Evolutionary conservation across 1,284 basidiomycete species (phyloP), one percentile per base, ranked within the genome.

Genomic region (Pterulicium gracile): DNA sequence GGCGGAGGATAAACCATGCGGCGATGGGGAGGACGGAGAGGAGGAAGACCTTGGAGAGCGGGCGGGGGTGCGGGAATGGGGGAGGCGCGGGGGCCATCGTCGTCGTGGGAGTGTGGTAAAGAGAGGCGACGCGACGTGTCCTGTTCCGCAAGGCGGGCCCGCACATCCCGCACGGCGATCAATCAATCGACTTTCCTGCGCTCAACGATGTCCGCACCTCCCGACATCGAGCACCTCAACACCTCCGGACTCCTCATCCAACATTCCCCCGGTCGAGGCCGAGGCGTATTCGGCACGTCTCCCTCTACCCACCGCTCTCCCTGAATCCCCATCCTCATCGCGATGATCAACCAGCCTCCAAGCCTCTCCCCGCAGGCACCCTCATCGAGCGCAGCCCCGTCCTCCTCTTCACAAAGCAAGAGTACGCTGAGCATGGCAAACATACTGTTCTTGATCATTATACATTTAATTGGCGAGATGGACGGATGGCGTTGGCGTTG

Each of bases 351-450:
- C n/a, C 54, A 83, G 83, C 88, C 27, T 67, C 76, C 3, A 62
- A 64, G 24, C 52, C 59, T 23, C 83, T 94, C 47, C 68, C 77
- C 7, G 66, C 74, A 1, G 72, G 79, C 14, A 85, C 81, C 0
- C 49, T 87, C 10, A 60, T 97, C 49, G 93, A 97, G 60, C 77
- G 83, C 51, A 87, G 84, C 49, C 93, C 93, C 0, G 88, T 92
- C n/a, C 68, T 96, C 7, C 67, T 96, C 4, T 79, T 95, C 55
- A 64, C 68, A 1, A 70, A 75, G 42, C 69, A 77, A 22, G 88
- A 92, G 62, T 92, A 92, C 59, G 71, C 77, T 41, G 56, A 63
- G 4, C 72, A 85, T 57, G 85, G 81, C 47, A 72, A 64, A 52
- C 68, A 83, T 54, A 94, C 88, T 0, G 63, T 86, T 0, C 65